A percentile compares a stretch with the other conserved stretches of the same genome.
Conservation (phyloP, 2,329 filamentous ascomycete species). For the Amesomyces nigricolor region DNA sequence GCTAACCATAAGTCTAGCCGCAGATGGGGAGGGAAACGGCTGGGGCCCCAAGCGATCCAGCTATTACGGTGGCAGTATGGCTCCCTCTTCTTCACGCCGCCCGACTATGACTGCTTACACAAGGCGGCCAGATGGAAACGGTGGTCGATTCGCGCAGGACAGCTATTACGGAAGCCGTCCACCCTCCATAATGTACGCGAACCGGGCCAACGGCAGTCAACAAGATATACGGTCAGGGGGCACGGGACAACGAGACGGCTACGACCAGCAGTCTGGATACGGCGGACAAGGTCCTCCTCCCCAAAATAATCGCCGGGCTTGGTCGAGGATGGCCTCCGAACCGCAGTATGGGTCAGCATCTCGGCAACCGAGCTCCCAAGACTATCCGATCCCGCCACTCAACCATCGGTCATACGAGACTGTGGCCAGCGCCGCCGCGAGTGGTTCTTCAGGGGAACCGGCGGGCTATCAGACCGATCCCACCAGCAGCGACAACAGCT, state of each 20-base stretch:
- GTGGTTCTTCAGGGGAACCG: conserved; percentile 66
- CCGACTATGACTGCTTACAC: conserved; percentile 15
- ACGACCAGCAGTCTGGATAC: conserved; percentile 39
- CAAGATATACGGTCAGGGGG: conserved; percentile 35
- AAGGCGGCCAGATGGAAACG: conserved; percentile 29
- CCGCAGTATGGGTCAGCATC: conserved; percentile 36
- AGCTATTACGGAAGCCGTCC: conserved; percentile 47
- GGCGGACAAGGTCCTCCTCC: conserved; percentile 31
- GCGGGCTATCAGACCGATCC: conserved; percentile 80
- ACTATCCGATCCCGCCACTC: conserved; percentile 51
- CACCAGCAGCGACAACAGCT: conserved; percentile 84
- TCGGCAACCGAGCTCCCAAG: conserved; percentile 38
- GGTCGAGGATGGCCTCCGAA: conserved; percentile 44
- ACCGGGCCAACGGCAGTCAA: conserved; percentile 31
- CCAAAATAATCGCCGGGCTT: conserved; percentile 30
- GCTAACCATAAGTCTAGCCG: conserved; percentile 15
- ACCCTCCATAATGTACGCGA: conserved; percentile 27
- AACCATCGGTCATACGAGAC: conserved; percentile 84
- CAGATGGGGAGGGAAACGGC: conserved; percentile 42
- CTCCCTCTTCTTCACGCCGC: background rate
- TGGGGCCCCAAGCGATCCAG: conserved; percentile 50
- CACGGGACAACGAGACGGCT: conserved; percentile 29
- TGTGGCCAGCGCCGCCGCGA: conserved; percentile 69
- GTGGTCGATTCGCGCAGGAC: conserved; percentile 45
- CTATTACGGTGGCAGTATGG: conserved; percentile 42